phyloP scores from a whole-genome alignment of 257 asterid species.

The Fraxinus americana region DNA sequence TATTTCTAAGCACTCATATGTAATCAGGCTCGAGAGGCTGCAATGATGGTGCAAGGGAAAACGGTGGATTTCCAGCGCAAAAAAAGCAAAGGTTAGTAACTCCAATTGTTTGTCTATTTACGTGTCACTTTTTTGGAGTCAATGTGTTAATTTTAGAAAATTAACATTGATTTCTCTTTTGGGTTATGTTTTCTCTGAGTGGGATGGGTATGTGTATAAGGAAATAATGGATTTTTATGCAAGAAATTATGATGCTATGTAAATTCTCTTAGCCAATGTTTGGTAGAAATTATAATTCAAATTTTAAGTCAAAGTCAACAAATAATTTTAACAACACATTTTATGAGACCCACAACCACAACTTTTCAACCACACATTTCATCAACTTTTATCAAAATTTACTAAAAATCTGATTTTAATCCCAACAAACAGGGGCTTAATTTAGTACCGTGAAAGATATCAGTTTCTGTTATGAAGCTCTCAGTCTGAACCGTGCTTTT shows the following conservation, averaged over 20 bases:
- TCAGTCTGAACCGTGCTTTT: background rate
- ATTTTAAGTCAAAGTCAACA: too few relatives aligned
- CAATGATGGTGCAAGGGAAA: slow-evolving; percentile 81
- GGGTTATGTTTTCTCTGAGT: background rate
- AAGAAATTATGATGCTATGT: background rate
- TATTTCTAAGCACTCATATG: slow-evolving; percentile 17
- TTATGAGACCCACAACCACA: too few relatives aligned
- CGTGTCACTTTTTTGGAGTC: background rate
- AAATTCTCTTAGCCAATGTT: background rate
- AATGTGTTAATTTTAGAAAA: background rate
- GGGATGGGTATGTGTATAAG: background rate
- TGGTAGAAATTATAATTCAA: too few relatives aligned
- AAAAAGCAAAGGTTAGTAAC: slow-evolving; percentile 79
- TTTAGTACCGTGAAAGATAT: background rate
- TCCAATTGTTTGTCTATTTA: background rate
- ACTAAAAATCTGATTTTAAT: too few relatives aligned
- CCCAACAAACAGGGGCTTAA: too few relatives aligned
- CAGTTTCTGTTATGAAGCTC: background rate
- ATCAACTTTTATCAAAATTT: too few relatives aligned
- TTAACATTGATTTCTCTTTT: background rate
- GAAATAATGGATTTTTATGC: background rate
- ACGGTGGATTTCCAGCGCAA: slow-evolving; percentile 93
- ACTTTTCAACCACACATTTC: too few relatives aligned
- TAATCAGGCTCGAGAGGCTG: slow-evolving; percentile 90
- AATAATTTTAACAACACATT: too few relatives aligned